Evolutionary conservation across 768 basidiomycete genomes (phyloP), one percentile per base, ranked within the genome.

Genomic region (Mrakia blollopis): DNA sequence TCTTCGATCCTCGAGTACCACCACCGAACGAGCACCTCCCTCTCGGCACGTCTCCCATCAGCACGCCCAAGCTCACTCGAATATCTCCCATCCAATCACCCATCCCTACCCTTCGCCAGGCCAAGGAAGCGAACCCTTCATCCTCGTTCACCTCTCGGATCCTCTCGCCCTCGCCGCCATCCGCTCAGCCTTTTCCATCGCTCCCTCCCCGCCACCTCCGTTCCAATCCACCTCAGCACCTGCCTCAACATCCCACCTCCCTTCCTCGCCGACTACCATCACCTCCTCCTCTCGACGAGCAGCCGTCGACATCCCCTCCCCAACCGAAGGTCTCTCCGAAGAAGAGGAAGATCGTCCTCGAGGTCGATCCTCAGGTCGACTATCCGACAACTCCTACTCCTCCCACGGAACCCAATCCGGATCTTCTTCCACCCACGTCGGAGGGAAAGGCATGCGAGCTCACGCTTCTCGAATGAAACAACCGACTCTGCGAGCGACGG

Each of bases 111-210:
- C 70, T 50, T 52, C 76, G 23, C 44, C 63, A 25, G 44, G 50
- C 50, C 14, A 23, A 72, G 21, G 62, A 30, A 32, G 60, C 44
- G 76, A 77, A 39, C 54, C 76, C 3, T 50, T 65, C 71, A 62
- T 77, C 35, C 60, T 65, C n/a, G 39, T 72, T 2, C 52, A 72
- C 71, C 35, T 72, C 6, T 77, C 76, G 44, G 71, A 77, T 44
- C 62, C 76, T 1, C 71, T 47, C 30, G 76, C 76, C 5, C 47
- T 77, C 28, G 28, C 70, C 4, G 61, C 72, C 35, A 21, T 77
- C 7, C 61, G 37, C 9, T n/a, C 72, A 16, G 76, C 76, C 30
- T 72, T 77, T 50, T 37, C 32, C 35, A 54, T 73, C 65, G 71
- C 47, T 0, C 69, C 70, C 13, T 68, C 32, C 32, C 65, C 52